Conservation (phyloP, 2,329 filamentous ascomycete genomes). For the Huntiella omanensis region DNA sequence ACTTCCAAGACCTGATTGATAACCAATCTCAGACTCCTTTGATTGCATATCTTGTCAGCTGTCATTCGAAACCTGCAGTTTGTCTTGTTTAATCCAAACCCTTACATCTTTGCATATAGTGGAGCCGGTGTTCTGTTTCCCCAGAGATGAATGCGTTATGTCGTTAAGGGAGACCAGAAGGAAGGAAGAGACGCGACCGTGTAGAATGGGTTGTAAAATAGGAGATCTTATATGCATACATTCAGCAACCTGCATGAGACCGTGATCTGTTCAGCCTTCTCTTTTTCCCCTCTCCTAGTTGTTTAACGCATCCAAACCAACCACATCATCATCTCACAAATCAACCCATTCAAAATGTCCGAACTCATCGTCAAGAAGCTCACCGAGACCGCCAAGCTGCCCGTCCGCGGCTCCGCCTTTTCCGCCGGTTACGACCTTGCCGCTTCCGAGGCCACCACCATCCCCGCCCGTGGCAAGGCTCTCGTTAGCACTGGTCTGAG, state of each 20-base stretch:
- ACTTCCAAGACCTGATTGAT: too few relatives aligned
- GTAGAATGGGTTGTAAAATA: too few relatives aligned
- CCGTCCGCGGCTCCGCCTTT: conserved; percentile 73
- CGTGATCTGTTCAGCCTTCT: not conserved
- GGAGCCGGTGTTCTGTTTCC: too few relatives aligned
- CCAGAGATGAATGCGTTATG: too few relatives aligned
- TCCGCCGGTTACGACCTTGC: conserved; percentile 93
- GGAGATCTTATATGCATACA: not conserved
- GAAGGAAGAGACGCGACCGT: too few relatives aligned
- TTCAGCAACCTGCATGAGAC: not conserved
- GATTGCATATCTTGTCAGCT: too few relatives aligned
- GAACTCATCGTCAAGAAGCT: conserved; percentile 56
- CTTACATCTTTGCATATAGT: too few relatives aligned
- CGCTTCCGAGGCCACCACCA: conserved; percentile 50
- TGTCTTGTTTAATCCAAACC: too few relatives aligned
- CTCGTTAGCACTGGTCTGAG: conserved; percentile 81
- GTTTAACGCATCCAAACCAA: not conserved
- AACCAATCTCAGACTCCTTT: too few relatives aligned
- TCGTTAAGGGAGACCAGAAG: too few relatives aligned
- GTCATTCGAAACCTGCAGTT: too few relatives aligned
- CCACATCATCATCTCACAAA: not conserved
- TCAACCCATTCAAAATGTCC: not conserved
- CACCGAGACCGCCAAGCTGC: conserved; percentile 55
- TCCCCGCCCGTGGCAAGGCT: conserved; percentile 68
- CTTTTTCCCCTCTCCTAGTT: not conserved